Conservation (phyloP, 75 land plant genomes). For the Ceratopteris richardii region DNA sequence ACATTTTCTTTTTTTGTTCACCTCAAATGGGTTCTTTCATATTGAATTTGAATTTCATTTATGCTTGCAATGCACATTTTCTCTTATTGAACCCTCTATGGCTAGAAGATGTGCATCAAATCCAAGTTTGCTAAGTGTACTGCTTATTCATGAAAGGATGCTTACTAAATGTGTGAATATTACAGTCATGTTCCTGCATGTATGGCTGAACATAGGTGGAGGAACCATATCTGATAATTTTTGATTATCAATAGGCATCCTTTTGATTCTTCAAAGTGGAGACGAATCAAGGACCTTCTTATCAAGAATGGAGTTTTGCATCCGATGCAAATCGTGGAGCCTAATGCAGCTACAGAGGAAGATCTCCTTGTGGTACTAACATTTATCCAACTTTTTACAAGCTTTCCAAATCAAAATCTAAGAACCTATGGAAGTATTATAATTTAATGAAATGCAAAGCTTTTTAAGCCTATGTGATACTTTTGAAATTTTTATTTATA, state of each 20-base stretch:
- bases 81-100: background rate
- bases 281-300: conserved; percentile 62
- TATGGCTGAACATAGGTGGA: no score
- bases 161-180: no score
- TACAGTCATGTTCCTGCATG: background rate
- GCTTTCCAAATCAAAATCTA: background rate
- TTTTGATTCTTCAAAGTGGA: conserved; percentile 97
- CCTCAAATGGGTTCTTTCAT: no score
- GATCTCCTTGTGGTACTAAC: conserved; percentile 98
- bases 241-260: conserved; percentile 86
- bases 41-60: no score
- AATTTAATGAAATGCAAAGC: background rate
- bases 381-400: no score
- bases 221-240: no score
- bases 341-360: conserved; percentile 72
- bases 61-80: background rate
- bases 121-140: background rate
- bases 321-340: conserved; percentile 58
- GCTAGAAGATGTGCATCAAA: background rate
- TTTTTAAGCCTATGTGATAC: no score
- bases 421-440: background rate
- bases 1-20: no score
- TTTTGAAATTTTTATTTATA: no score
- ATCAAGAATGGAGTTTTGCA: conserved; percentile 39
- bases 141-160: background rate